phyloP scores from a whole-genome alignment of 257 asterid genomes.

The Solanum piurae region DNA sequence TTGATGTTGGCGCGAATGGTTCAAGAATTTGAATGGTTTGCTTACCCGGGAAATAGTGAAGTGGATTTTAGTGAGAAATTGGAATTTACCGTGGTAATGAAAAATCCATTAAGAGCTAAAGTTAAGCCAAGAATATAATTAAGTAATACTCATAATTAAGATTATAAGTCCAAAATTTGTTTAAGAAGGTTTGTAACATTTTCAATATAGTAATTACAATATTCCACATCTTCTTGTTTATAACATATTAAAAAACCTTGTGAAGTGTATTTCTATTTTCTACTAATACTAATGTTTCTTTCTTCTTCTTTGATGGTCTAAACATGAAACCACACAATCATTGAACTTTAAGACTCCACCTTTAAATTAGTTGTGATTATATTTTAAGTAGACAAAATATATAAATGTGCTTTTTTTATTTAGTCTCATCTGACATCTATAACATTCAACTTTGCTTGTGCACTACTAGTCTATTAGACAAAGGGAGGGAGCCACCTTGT shows the following conservation, averaged over 20 bases:
- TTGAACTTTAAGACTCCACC: not conserved
- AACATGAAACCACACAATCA: not conserved
- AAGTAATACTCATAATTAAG: not conserved
- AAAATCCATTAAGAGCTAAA: constrained; percentile 56
- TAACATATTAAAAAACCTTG: not conserved
- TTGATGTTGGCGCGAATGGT: constrained; percentile 83
- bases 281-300: not conserved
- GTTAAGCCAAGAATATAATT: constrained; percentile 41
- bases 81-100: constrained; percentile 83
- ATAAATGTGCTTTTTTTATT: accelerated
- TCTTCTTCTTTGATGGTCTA: not conserved
- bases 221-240: not conserved
- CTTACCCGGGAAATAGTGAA: constrained; percentile 43
- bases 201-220: not conserved
- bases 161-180: not conserved
- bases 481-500: too few species aligned
- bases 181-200: not conserved
- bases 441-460: accelerated
- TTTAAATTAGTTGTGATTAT: not conserved
- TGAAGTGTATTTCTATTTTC: not conserved
- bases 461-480: too few species aligned
- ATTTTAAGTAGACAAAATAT: not conserved
- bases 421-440: accelerated
- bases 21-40: constrained; percentile 80
- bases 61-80: constrained; percentile 72